phyloP scores from a whole-genome alignment of 441 rosid genomes.

The Raphanus hybrid region DNA sequence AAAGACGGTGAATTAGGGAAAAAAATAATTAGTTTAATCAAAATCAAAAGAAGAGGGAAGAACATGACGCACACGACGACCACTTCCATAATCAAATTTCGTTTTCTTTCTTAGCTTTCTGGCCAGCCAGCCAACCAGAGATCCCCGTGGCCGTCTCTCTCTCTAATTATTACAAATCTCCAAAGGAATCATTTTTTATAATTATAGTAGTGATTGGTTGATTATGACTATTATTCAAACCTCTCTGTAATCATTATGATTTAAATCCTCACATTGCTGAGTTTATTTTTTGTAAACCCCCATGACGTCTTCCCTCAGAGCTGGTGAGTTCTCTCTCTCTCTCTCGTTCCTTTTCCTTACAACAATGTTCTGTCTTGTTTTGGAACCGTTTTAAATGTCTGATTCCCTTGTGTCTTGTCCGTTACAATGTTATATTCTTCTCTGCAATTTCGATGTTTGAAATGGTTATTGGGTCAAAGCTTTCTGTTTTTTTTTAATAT shows the following conservation, averaged over 20 bases:
- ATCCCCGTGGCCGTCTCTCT: conserved; percentile 28
- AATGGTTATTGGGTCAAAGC: conserved; percentile 33
- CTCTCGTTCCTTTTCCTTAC: not conserved
- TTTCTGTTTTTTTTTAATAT: not conserved
- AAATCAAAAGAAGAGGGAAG: conserved; percentile 4
- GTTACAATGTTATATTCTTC: not conserved
- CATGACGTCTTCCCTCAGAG: conserved; percentile 24
- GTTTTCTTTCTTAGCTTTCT: not conserved
- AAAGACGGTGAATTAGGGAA: conserved; percentile 21
- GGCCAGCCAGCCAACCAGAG: conserved; percentile 34
- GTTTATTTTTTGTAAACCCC: conserved; percentile 33
- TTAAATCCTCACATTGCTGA: conserved; percentile 18
- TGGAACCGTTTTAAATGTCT: conserved; percentile 1
- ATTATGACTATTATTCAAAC: not conserved
- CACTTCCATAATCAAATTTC: conserved; percentile 7
- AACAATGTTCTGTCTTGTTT: conserved; percentile 19
- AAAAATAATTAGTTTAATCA: not conserved
- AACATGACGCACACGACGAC: conserved; percentile 42
- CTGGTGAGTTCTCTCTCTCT: conserved; percentile 35
- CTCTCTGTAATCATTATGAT: conserved; percentile 12
- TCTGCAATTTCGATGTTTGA: conserved; percentile 15
- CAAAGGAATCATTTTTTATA: not conserved
- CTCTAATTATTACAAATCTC: conserved; percentile 30
- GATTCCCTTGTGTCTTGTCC: conserved; percentile 13
- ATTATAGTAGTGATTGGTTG: not conserved